phyloP scores from a whole-genome alignment of 768 basidiomycete genomes.

The Artomyces pyxidatus region DNA sequence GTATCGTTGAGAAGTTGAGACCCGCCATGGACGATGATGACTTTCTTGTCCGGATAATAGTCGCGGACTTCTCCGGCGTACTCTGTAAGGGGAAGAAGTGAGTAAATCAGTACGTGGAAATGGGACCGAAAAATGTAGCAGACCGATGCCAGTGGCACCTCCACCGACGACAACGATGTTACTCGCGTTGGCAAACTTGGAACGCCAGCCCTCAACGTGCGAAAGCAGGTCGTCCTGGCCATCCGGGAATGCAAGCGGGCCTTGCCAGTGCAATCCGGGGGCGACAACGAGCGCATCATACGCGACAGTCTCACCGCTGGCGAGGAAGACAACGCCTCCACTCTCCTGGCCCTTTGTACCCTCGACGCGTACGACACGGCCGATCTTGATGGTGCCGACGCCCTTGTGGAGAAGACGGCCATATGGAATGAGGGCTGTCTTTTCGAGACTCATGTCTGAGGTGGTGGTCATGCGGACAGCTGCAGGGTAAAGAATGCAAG shows the following conservation, averaged over 20 bases:
- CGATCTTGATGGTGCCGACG: conserved; percentile 11
- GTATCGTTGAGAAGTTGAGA: conserved; percentile 43
- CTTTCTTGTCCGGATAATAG: conserved; percentile 34
- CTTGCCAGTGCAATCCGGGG: conserved; percentile 9
- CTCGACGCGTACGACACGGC: conserved; percentile 9
- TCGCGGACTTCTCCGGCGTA: conserved; percentile 38
- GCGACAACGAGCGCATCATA: conserved; percentile 15
- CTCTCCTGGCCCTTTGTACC: neutral
- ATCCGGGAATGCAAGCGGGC: conserved; percentile 34
- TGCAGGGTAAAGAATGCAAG: conserved; percentile 42
- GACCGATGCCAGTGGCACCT: conserved; percentile 36
- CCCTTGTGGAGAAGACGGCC: conserved; percentile 9
- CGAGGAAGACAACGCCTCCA: conserved; percentile 6
- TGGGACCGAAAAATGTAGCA: conserved; percentile 1
- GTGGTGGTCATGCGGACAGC: conserved; percentile 47
- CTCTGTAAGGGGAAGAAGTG: conserved; percentile 23
- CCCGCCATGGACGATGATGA: conserved; percentile 57
- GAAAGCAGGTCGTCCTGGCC: conserved; percentile 15
- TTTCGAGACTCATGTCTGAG: conserved; percentile 28
- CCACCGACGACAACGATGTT: conserved; percentile 30
- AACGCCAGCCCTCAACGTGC: conserved; percentile 23
- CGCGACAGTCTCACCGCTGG: conserved; percentile 5
- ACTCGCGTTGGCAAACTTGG: conserved; percentile 22
- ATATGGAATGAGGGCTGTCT: conserved; percentile 8
- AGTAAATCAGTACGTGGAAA: neutral